Percentiles rank a stretch among this genome's conserved stretches.
phyloP scores from a whole-genome alignment of 1,284 basidiomycete species.

The Bondarzewia mesenterica region DNA sequence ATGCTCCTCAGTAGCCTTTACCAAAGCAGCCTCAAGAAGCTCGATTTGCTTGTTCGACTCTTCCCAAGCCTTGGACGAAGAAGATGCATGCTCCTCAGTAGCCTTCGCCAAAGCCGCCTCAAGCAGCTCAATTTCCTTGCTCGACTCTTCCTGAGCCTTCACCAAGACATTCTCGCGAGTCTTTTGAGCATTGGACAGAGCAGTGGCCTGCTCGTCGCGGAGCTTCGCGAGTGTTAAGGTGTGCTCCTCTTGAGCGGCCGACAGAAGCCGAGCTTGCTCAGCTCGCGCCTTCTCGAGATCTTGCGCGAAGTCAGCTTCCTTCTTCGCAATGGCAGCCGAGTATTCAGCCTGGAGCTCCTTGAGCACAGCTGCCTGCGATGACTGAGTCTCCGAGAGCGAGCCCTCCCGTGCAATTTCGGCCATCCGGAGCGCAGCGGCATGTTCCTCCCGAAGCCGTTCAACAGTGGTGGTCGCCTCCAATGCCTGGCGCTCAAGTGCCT shows the following conservation, averaged over 20 bases:
- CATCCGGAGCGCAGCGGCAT: slow-evolving; percentile 58
- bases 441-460: slow-evolving; percentile 64
- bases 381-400: slow-evolving; percentile 62
- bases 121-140: slow-evolving; percentile 42
- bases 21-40: slow-evolving; percentile 35
- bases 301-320: slow-evolving; percentile 54
- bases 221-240: slow-evolving; percentile 31
- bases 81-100: slow-evolving; percentile 34
- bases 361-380: slow-evolving; percentile 50
- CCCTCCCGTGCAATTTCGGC: slow-evolving; percentile 68
- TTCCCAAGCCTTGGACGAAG: slow-evolving; percentile 31
- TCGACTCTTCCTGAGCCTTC: slow-evolving; percentile 43
- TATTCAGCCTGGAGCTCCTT: slow-evolving; percentile 64
- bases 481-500: slow-evolving; percentile 49
- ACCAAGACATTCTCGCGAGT: slow-evolving; percentile 31
- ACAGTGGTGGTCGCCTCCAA: slow-evolving; percentile 51
- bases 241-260: slow-evolving; percentile 54
- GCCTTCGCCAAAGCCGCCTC: slow-evolving; percentile 34
- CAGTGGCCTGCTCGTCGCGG: slow-evolving; percentile 31
- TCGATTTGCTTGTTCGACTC: slow-evolving; percentile 46
- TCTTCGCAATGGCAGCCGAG: slow-evolving; percentile 49
- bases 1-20: slow-evolving; percentile 38
- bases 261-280: slow-evolving; percentile 46
- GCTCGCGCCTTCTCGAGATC: slow-evolving; percentile 55
- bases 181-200: slow-evolving; percentile 34